phyloP scores from a whole-genome alignment of 2,329 filamentous ascomycete genomes.

The Aureobasidium sp. region DNA sequence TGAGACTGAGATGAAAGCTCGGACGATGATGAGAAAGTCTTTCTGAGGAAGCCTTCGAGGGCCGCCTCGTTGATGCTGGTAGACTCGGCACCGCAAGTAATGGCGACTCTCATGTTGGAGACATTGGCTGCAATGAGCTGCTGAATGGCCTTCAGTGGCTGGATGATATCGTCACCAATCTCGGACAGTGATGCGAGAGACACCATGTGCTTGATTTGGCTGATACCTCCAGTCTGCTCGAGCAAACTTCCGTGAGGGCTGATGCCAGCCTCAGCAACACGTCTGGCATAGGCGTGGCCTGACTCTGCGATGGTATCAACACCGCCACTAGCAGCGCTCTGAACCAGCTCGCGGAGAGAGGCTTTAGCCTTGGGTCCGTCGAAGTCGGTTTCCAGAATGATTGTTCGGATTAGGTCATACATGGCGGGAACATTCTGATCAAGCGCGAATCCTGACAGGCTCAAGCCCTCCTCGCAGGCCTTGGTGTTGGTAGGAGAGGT shows the following conservation, averaged over 20 bases:
- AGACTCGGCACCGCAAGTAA: slow-evolving; percentile 77
- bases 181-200: slow-evolving; percentile 68
- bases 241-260: slow-evolving; percentile 62
- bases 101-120: slow-evolving; percentile 62
- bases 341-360: slow-evolving; percentile 78
- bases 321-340: slow-evolving; percentile 78
- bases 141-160: slow-evolving; percentile 80
- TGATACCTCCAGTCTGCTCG: slow-evolving; percentile 84
- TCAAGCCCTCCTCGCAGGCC: slow-evolving; percentile 69
- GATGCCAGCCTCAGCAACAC: slow-evolving; percentile 72
- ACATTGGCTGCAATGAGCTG: slow-evolving; percentile 60
- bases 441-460: slow-evolving; percentile 77
- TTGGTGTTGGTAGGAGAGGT: slow-evolving; percentile 66
- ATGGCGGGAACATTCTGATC: slow-evolving; percentile 86
- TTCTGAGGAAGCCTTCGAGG: slow-evolving; percentile 59
- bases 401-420: slow-evolving; percentile 72
- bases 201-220: slow-evolving; percentile 78
- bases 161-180: slow-evolving; percentile 41
- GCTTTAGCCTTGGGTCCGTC: slow-evolving; percentile 70
- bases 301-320: slow-evolving; percentile 87
- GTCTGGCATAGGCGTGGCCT: slow-evolving; percentile 78
- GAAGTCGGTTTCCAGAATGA: slow-evolving; percentile 85
- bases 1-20: slow-evolving; percentile 6
- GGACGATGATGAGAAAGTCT: slow-evolving; percentile 13
- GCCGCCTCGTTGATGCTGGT: slow-evolving; percentile 60